These are phyloP conservation scores for Corniculantispora saksenae DNA, from an alignment of 2,329 filamentous ascomycete genomes.

Conservation along the genomic window DNA sequence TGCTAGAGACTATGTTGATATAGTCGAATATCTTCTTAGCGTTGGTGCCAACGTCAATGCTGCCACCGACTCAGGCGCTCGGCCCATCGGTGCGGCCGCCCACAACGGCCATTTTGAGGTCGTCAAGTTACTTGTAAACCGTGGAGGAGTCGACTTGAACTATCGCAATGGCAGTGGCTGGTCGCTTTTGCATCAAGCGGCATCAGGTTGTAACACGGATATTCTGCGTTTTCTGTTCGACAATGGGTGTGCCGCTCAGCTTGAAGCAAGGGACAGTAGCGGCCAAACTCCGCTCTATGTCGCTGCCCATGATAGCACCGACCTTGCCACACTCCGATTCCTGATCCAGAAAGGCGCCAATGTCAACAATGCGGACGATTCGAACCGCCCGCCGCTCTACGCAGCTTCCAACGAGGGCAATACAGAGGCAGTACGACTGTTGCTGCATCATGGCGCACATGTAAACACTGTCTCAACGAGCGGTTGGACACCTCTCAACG, in stretches of 20 bases:
- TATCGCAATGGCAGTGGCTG: background rate
- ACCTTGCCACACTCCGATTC: background rate
- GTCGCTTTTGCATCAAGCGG: background rate
- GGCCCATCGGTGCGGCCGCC: background rate
- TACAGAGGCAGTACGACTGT: background rate
- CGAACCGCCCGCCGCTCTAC: background rate
- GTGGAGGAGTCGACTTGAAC: background rate
- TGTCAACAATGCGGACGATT: background rate
- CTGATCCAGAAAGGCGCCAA: background rate
- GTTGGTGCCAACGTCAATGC: background rate
- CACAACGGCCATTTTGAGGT: background rate
- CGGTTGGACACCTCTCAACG: slow-evolving; percentile 3
- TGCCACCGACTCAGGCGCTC: background rate
- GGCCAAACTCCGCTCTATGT: background rate
- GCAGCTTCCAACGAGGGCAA: background rate
- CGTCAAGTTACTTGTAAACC: background rate
- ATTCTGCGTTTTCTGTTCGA: background rate
- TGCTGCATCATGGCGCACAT: background rate
- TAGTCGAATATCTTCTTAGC: background rate
- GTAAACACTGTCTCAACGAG: background rate
- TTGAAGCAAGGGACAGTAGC: background rate
- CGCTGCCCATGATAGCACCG: background rate
- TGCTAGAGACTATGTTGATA: background rate
- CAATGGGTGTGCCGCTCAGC: background rate
- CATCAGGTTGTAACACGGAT: background rate